These are phyloP conservation scores for Ophiocordyceps camponoti-floridani DNA, from an alignment of 2,329 filamentous ascomycete species.

Conservation along the genomic window DNA sequence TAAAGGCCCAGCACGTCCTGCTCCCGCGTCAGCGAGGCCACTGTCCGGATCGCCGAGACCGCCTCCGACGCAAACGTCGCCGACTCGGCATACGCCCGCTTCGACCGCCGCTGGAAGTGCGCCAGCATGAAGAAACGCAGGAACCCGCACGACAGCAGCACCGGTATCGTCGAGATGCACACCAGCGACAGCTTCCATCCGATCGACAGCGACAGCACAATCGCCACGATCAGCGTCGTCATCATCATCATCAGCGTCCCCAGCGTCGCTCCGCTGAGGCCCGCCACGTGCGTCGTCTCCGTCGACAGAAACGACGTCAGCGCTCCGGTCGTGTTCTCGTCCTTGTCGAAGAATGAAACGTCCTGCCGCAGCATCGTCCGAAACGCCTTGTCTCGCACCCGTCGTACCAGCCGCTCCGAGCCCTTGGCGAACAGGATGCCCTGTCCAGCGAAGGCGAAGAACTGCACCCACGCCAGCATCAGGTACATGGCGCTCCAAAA, in stretches of 20 bases:
- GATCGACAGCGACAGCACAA: conserved; percentile 51
- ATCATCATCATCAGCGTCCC: conserved; percentile 42
- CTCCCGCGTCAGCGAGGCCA: conserved; percentile 53
- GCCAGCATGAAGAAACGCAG: conserved; percentile 30
- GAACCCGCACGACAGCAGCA: conserved; percentile 48
- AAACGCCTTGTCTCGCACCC: conserved; percentile 60
- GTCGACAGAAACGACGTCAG: conserved; percentile 36
- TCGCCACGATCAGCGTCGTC: conserved; percentile 45
- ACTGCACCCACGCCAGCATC: conserved; percentile 60
- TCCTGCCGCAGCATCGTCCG: conserved; percentile 39
- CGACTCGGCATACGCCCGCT: conserved; percentile 49
- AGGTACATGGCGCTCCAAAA: conserved; percentile 86
- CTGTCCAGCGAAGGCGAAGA: conserved; percentile 43
- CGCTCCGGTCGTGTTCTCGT: conserved; percentile 41
- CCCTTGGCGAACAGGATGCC: conserved; percentile 44
- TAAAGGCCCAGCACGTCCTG: conserved; percentile 46
- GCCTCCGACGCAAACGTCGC: conserved; percentile 60
- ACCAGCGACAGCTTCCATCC: conserved; percentile 65
- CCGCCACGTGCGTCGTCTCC: conserved; percentile 42
- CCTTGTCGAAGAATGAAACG: conserved; percentile 41
- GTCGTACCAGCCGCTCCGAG: conserved; percentile 71
- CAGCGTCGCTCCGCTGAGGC: conserved; percentile 45
- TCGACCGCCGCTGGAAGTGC: conserved; percentile 31
- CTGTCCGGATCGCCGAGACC: conserved; percentile 56
- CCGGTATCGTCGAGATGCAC: conserved; percentile 64